Base-by-base conservation (phyloP, 1,284 basidiomycete species). In the Ustilago vetiveriae region DNA sequence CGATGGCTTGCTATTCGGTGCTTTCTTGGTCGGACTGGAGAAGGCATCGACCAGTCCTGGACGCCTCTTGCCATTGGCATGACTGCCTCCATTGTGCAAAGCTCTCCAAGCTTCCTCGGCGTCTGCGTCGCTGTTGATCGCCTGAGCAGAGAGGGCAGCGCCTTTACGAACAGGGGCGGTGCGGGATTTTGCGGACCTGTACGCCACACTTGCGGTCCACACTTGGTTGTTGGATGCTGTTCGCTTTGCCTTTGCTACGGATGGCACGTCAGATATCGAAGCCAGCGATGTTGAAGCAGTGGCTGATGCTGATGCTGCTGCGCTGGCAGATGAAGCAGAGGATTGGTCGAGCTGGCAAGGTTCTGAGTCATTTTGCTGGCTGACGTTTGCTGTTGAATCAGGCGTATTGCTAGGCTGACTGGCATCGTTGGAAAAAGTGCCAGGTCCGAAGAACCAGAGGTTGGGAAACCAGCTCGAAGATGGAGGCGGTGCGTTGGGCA, bases 131-230 rank as follows among this genome's bases (percentile, higher is more conserved):
- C 47, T 51, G 17, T 14, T 41, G 30, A 48, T 13, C 8, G 47
- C 46, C 32, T 51, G 39, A 3, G 43, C 41, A 14, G 57, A 51
- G 43, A 57, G 21, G 8, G 44, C 38, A 3, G 35, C 55, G 14
- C 45, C 48, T 21, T 51, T 55, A 4, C 63, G 54, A 0, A 58
- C 54, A 16, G 68, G 68, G 1, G 58, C 62, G 1, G 68, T 71
- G 32, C 39, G 49, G 4, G 68, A 57, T n/a, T 55, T 62, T 23
- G 53, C 36, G 29, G 50, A 62, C 21, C 63, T 36, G 35, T 72
- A 67, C 3, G 64, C 69, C 7, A 72, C 54, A 39, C 69, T 72
- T 9, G 64, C 69, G 6, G 26, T 59, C 69, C 69, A 72, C 21
- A 72, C 64, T 17, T 48, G 29, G 26, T 67, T 72, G 6, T 45